A percentile compares a stretch with the other conserved stretches of the same genome.
These are phyloP conservation scores for Hyaloscypha variabilis DNA, from an alignment of 495 filamentous ascomycete species.

Conservation along the genomic window DNA sequence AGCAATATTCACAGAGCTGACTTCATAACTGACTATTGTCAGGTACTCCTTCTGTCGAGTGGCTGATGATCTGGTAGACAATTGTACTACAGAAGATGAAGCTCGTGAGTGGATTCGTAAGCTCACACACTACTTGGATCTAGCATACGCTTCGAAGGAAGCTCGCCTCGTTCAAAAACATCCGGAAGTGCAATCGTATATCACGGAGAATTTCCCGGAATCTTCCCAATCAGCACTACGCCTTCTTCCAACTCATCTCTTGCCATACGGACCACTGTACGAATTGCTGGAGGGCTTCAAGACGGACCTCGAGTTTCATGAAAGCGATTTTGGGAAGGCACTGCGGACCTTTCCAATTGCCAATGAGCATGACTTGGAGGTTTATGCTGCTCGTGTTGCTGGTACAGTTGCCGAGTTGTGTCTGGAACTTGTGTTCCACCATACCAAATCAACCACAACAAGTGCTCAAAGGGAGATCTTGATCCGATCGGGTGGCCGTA, in stretches of 20 bases:
- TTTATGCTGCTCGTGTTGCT: constrained; percentile 63
- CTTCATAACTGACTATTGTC: constrained; percentile 3
- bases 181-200: constrained; percentile 34
- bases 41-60: constrained; percentile 73
- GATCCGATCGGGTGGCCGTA: constrained; percentile 52
- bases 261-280: constrained; percentile 56
- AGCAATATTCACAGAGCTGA: constrained; percentile 20
- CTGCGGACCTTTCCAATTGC: constrained; percentile 50
- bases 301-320: constrained; percentile 57
- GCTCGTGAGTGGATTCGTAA: constrained; percentile 52
- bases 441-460: constrained; percentile 37
- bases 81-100: constrained; percentile 46
- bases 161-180: constrained; percentile 14
- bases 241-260: constrained; percentile 53
- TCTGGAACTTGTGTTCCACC: constrained; percentile 60
- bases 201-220: constrained; percentile 48
- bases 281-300: constrained; percentile 63
- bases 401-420: constrained; percentile 70
- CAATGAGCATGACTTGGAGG: constrained; percentile 54
- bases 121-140: constrained; percentile 52
- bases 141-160: constrained; percentile 35
- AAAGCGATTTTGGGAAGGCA: constrained; percentile 6
- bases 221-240: constrained; percentile 48
- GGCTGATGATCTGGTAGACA: constrained; percentile 69
- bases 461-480: constrained; percentile 32